Conservation (phyloP, 1,139 yeast genomes). For the Taphrina pruni region DNA sequence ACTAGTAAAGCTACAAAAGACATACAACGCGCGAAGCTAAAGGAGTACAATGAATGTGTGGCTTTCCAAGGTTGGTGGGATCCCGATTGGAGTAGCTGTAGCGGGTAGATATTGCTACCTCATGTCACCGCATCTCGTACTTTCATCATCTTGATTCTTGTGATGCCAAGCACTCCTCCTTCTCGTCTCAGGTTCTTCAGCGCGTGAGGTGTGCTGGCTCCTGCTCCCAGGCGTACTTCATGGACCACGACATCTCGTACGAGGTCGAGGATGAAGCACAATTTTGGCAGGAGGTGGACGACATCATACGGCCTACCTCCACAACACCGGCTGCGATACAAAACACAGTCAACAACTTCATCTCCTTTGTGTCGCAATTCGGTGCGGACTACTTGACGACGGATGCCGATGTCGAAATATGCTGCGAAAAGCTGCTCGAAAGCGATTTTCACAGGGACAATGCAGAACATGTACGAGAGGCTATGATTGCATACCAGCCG, state of each 20-base stretch:
- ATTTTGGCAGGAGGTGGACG: constrained; percentile 44
- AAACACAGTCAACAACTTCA: constrained; percentile 48
- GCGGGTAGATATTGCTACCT: constrained; percentile 14
- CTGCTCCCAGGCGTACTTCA: not conserved
- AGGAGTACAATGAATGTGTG: not conserved
- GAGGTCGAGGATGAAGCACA: constrained; percentile 35
- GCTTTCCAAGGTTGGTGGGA: not conserved
- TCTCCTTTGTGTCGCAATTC: constrained; percentile 50
- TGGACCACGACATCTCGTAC: constrained; percentile 27
- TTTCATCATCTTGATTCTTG: not conserved
- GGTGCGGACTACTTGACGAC: constrained; percentile 48
- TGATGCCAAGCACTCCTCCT: not conserved
- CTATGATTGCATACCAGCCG: constrained; percentile 48
- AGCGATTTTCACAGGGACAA: constrained; percentile 49
- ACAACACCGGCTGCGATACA: constrained; percentile 43
- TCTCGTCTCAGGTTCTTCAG: not conserved
- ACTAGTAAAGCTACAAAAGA: no score
- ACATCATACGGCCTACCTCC: constrained; percentile 40
- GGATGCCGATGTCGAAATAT: constrained; percentile 51
- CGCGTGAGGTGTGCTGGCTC: not conserved
- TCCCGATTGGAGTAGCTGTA: not conserved
- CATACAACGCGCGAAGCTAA: not conserved
- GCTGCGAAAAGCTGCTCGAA: constrained; percentile 50
- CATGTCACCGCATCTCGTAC: constrained; percentile 18
- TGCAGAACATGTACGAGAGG: constrained; percentile 50